Evolutionary conservation across 2,329 filamentous ascomycete species (phyloP).

Genomic region (Fusarium sulawesiense): DNA sequence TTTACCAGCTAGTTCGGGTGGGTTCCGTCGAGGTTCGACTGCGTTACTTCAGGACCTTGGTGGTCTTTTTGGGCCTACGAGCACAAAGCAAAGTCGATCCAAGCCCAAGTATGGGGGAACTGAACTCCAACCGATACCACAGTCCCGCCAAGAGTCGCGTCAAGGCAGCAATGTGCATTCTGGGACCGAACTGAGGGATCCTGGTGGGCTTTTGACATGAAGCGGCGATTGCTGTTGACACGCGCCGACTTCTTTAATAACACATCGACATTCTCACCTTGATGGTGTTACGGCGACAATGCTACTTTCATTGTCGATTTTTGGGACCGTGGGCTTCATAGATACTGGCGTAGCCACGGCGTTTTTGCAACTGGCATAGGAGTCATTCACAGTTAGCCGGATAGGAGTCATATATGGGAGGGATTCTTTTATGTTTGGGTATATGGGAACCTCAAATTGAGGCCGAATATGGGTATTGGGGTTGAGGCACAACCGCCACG

Average conservation of each 20-base stretch:
- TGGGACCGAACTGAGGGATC: slow-evolving; percentile 53
- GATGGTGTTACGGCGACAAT: slow-evolving; percentile 35
- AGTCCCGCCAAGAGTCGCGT: slow-evolving; percentile 52
- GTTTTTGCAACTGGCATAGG: slow-evolving; percentile 24
- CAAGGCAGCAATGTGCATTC: slow-evolving; percentile 48
- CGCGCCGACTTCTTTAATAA: slow-evolving; percentile 20
- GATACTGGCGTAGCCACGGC: slow-evolving; percentile 32
- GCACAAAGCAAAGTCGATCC: slow-evolving; percentile 48
- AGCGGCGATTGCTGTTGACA: neutral
- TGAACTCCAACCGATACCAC: slow-evolving; percentile 61
- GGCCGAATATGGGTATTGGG: slow-evolving; percentile 1
- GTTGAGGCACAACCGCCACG: neutral
- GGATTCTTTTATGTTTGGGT: slow-evolving; percentile 6
- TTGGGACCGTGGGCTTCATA: slow-evolving; percentile 12
- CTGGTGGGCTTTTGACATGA: slow-evolving; percentile 55
- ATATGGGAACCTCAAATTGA: slow-evolving; percentile 9
- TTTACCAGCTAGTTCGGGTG: slow-evolving; percentile 57
- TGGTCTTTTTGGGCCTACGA: slow-evolving; percentile 61
- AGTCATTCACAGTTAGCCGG: neutral
- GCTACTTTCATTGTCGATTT: slow-evolving; percentile 12
- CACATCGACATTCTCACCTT: slow-evolving; percentile 20
- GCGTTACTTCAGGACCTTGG: slow-evolving; percentile 70
- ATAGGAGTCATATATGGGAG: slow-evolving; percentile 16
- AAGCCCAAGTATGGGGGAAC: slow-evolving; percentile 52
- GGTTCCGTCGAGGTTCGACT: slow-evolving; percentile 65